phyloP scores from a whole-genome alignment of 139 green algal genomes.

The Astrephomene gubernaculifera region DNA sequence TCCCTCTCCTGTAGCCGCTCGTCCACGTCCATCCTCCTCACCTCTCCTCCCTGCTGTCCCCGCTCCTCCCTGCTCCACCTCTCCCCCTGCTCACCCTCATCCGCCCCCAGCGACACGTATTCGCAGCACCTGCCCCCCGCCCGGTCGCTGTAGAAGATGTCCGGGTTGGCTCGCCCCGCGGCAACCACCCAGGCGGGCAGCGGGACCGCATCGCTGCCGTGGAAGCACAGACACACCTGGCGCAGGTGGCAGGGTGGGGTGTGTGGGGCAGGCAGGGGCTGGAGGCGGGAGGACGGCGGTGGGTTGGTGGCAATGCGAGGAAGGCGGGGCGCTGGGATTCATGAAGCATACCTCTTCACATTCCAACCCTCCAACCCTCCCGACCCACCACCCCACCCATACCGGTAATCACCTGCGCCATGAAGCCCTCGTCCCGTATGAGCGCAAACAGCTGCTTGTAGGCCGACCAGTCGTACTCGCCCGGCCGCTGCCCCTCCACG shows the following conservation, averaged over 20 bases:
- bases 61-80: neutral
- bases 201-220: conserved; percentile 44
- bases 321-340: too few relatives aligned
- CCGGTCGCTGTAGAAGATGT: conserved; percentile 69
- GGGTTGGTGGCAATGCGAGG: too few relatives aligned
- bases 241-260: neutral
- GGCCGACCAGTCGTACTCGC: conserved; percentile 60
- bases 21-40: neutral
- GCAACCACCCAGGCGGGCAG: conserved; percentile 65
- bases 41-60: neutral
- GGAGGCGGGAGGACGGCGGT: too few relatives aligned
- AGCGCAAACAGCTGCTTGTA: conserved; percentile 59
- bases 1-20: too few relatives aligned
- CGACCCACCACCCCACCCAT: too few relatives aligned
- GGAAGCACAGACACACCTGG: conserved; percentile 65
- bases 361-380: too few relatives aligned
- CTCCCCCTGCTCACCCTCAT: conserved; percentile 57
- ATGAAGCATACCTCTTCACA: too few relatives aligned
- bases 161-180: conserved; percentile 54
- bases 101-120: conserved; percentile 62
- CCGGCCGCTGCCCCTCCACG: conserved; percentile 50
- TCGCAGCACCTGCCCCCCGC: conserved; percentile 47
- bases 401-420: conserved; percentile 45
- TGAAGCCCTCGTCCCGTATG: conserved; percentile 58
- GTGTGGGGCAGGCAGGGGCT: neutral